Evolutionary conservation across 2,329 filamentous ascomycete genomes (phyloP).

Genomic region (Fonsecaea pedrosoi): DNA sequence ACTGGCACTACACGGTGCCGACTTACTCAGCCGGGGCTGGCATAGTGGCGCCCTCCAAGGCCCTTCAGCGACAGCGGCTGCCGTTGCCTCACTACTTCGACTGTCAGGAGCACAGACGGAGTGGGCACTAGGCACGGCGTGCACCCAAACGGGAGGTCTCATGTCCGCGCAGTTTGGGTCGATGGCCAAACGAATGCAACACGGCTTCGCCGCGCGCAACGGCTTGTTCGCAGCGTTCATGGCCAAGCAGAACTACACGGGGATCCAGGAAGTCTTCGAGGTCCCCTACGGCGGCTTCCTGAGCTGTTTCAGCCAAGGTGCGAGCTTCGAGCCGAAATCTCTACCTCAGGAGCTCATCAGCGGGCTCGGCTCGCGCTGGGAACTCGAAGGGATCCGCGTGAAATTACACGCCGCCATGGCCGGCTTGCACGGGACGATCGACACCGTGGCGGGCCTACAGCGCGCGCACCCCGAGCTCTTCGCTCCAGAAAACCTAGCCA

Average conservation of each 20-base stretch:
- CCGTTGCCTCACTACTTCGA: conserved; percentile 44
- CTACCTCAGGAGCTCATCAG: conserved; percentile 41
- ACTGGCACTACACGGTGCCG: conserved; percentile 46
- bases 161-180: conserved; percentile 54
- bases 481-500: conserved; percentile 21
- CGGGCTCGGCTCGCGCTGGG: conserved; percentile 48
- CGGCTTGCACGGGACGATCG: conserved; percentile 48
- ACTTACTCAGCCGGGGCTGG: conserved; percentile 52
- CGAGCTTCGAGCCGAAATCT: conserved; percentile 42
- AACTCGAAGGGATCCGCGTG: conserved; percentile 45
- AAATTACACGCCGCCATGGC: conserved; percentile 51
- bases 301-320: conserved; percentile 46
- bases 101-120: conserved; percentile 44
- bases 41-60: conserved; percentile 53
- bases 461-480: conserved; percentile 40
- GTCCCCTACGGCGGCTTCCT: conserved; percentile 53
- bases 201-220: conserved; percentile 55
- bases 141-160: conserved; percentile 49
- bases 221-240: conserved; percentile 52
- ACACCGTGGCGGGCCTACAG: conserved; percentile 46
- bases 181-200: conserved; percentile 55
- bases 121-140: conserved; percentile 50
- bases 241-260: conserved; percentile 49
- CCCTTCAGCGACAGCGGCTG: conserved; percentile 47
- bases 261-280: conserved; percentile 53